Evolutionary conservation across 1,139 yeast genomes (phyloP).

Genomic region (Nakaseomyces bracarensis): DNA sequence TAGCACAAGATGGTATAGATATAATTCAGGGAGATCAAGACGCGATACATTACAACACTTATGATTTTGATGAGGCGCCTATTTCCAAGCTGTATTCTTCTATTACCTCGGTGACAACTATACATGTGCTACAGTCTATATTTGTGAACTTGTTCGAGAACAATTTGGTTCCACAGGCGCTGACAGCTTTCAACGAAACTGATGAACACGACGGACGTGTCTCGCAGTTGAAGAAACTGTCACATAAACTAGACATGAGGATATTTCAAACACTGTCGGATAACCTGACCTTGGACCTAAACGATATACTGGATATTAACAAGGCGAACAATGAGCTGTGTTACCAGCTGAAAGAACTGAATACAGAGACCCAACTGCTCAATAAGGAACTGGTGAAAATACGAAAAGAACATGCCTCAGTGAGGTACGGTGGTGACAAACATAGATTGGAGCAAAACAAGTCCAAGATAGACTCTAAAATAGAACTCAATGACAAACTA

Average conservation of each 20-base stretch:
- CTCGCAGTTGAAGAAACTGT: constrained; percentile 13
- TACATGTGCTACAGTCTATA: constrained; percentile 20
- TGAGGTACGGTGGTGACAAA: constrained; percentile 17
- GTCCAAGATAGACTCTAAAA: constrained; percentile 11
- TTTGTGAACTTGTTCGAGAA: constrained; percentile 18
- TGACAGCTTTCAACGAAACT: constrained; percentile 14
- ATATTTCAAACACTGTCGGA: constrained; percentile 19
- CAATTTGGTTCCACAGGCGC: constrained; percentile 20
- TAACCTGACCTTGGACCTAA: constrained; percentile 20
- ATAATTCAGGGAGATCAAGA: neutral
- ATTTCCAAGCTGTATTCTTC: constrained; percentile 21
- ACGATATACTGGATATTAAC: constrained; percentile 28
- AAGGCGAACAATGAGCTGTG: constrained; percentile 28
- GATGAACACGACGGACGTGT: constrained; percentile 9
- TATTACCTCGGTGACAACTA: constrained; percentile 22
- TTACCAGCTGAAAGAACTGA: constrained; percentile 19
- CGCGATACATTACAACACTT: constrained; percentile 1
- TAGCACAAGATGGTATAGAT: neutral
- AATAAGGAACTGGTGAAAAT: constrained; percentile 18
- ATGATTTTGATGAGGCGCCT: constrained; percentile 18
- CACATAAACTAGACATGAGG: constrained; percentile 25
- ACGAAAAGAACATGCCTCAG: constrained; percentile 13
- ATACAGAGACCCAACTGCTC: constrained; percentile 15
- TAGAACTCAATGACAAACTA: constrained; percentile 16
- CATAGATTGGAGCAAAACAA: constrained; percentile 15